phyloP scores from a whole-genome alignment of 2,329 filamentous ascomycete genomes.

The Trichoderma sp. region DNA sequence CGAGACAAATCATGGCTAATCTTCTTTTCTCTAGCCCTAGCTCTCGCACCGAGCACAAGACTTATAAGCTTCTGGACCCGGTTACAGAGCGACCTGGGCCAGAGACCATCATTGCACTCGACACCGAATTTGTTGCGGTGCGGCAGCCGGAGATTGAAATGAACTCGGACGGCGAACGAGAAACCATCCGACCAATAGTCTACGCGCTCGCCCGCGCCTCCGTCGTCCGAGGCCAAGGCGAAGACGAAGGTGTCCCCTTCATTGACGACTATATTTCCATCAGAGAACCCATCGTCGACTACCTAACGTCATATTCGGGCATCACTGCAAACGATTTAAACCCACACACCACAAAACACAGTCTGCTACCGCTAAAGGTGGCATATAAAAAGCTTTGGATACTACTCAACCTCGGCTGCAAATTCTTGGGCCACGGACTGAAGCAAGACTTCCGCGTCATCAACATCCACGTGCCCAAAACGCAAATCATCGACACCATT shows the following conservation, averaged over 20 bases:
- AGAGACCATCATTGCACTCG: slow-evolving; percentile 80
- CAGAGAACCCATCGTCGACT: slow-evolving; percentile 89
- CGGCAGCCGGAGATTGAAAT: slow-evolving; percentile 94
- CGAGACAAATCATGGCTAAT: neutral
- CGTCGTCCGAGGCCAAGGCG: slow-evolving; percentile 78
- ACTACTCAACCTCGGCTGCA: slow-evolving; percentile 87
- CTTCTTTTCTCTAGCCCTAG: neutral
- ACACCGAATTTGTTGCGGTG: slow-evolving; percentile 94
- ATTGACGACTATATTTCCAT: slow-evolving; percentile 97
- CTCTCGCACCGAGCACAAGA: slow-evolving; percentile 45
- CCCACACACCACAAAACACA: slow-evolving; percentile 73
- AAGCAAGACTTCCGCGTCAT: slow-evolving; percentile 97
- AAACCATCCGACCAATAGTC: slow-evolving; percentile 87
- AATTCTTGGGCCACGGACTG: slow-evolving; percentile 90
- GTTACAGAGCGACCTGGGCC: slow-evolving; percentile 66
- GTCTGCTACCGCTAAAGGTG: slow-evolving; percentile 82
- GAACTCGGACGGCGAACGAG: slow-evolving; percentile 88
- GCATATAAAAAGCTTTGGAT: slow-evolving; percentile 99
- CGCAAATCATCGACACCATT: slow-evolving; percentile 92
- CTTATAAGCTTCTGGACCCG: slow-evolving; percentile 61
- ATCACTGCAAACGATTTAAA: slow-evolving; percentile 86
- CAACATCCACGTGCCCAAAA: slow-evolving; percentile 91
- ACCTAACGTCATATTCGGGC: slow-evolving; percentile 90
- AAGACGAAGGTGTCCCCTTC: slow-evolving; percentile 79
- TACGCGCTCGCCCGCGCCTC: slow-evolving; percentile 92